Evolutionary conservation across 2,329 filamentous ascomycete species (phyloP), one percentile per base, ranked within the genome.

Genomic region (Penicillium fuscoglaucum): DNA sequence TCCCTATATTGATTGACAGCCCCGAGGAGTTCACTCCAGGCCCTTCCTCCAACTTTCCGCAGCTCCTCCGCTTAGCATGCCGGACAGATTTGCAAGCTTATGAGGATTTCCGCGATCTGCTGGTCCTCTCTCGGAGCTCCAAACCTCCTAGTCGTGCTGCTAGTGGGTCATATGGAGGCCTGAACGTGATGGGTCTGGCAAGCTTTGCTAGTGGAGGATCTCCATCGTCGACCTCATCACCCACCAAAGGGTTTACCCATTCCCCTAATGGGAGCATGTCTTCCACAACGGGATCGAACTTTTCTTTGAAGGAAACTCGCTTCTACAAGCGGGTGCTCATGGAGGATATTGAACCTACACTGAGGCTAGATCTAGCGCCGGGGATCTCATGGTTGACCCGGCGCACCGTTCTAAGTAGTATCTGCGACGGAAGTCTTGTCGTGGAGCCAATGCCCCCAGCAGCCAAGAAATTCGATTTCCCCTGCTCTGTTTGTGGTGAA

Each of bases 261-360:
- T 65, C 87, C 79, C 51, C 81, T 74, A 73, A 71, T 65, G 73
- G 72, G 26, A 73, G 70, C 52, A 55, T 69, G 19, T 71, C 72
- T 17, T 78, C 79, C 6, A 76, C 74, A n/a, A 72, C 75, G 6
- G 74, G 76, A 13, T 79, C 76, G 37, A 72, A 74, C 56, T 67
- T 72, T 3, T 86, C 87, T 5, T 78, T 99, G 41, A 96, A 95
- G 70, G 95, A 98, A 57, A 91, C 90, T 29, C 91, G 90, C 64
- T 99, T 98, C 72, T 99, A 93, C 79, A 98, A 98, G 78, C 87
- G 95, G 47, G 88, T 87, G 6, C 76, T 98, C 28, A 83, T 86
- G 21, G 95, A 99, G 74, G 95, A 99, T 70, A 91, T 99, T 57
- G 95, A 99, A 72, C 95, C 95, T 0, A 96, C 95, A 0, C 79